Evolutionary conservation across 768 basidiomycete species (phyloP), one percentile per base, ranked within the genome.

Genomic region (Rhizopogon roseolus): DNA sequence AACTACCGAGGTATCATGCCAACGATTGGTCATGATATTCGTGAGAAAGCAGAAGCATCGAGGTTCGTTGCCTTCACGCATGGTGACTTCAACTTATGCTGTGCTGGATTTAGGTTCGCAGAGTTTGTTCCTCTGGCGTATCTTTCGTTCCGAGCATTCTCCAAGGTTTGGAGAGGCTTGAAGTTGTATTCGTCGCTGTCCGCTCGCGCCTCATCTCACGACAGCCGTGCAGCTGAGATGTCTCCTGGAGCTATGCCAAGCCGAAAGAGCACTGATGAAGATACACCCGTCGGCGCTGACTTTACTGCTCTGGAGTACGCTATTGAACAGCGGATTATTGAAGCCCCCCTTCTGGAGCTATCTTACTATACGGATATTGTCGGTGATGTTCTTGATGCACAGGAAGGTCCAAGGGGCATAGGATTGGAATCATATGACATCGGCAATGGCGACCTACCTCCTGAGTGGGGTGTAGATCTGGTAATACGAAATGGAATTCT

Each of bases 401-500:
- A 60, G 60, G 48, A 64, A 54, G 62, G 64, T 43, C 54, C 70
- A 28, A 55, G 60, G 13, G 70, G 66, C 8, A 60, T 65, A 52
- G 70, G 68, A 49, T 57, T 69, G 16, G 81, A 82, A 53, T 67
- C 77, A 6, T 74, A 81, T 62, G 86, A 93, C 57, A 76, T 94
- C 48, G 93, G 91, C 2, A 97, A 97, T 63, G 88, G 92, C 1
- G 94, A 90, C 62, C 64, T 86, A 40, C 77, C 89, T 19, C 96
- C 96, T 6, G 92, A 98, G 64, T 98, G 94, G 91, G 96, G 95
- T 3, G 72, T 97, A 25, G 91, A 98, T 63, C 60, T 98, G 16
- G 78, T 86, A 16, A 74, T 98, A n/a, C 74, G 82, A 54, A 84
- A 85, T 16, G 95, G 92, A 0, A 67, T 77, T 36, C 59, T 97